phyloP scores from a whole-genome alignment of 805 yeast species.

The Pichia rugopelliculosa region DNA sequence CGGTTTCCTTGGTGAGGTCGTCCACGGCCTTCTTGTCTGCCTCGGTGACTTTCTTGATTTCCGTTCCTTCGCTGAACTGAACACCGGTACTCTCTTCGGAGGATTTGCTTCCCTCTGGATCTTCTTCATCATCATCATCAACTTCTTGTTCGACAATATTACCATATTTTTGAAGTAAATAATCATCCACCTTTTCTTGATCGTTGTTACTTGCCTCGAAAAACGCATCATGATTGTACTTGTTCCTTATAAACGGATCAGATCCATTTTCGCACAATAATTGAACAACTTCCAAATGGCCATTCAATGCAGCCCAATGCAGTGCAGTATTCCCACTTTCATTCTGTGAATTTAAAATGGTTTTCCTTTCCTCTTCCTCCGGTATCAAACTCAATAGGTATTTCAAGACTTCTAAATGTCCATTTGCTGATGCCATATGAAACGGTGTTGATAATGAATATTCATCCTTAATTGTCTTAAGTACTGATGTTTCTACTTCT shows the following conservation, averaged over 20 bases:
- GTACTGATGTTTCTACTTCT: conserved; percentile 37
- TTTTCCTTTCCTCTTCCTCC: conserved; percentile 36
- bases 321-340: conserved; percentile 88
- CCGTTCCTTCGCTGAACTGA: conserved; percentile 41
- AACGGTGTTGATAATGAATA: conserved; percentile 64
- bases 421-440: conserved; percentile 96
- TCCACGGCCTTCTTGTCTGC: conserved; percentile 38
- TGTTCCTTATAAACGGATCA: conserved; percentile 74
- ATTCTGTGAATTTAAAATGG: conserved; percentile 47
- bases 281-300: conserved; percentile 66
- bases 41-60: conserved; percentile 40
- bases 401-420: conserved; percentile 63
- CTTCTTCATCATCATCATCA: conserved; percentile 33
- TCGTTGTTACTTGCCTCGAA: conserved; percentile 82
- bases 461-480: conserved; percentile 51
- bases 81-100: conserved; percentile 18
- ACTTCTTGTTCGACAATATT: conserved; percentile 55
- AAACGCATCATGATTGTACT: conserved; percentile 72
- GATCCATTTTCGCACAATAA: conserved; percentile 69
- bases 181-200: conserved; percentile 70
- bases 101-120: conserved; percentile 23
- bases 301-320: conserved; percentile 94
- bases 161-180: conserved; percentile 57
- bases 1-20: conserved; percentile 24
- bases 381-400: conserved; percentile 47